Conservation (phyloP, 768 basidiomycete species). For the Kwoniella mangroviensis region DNA sequence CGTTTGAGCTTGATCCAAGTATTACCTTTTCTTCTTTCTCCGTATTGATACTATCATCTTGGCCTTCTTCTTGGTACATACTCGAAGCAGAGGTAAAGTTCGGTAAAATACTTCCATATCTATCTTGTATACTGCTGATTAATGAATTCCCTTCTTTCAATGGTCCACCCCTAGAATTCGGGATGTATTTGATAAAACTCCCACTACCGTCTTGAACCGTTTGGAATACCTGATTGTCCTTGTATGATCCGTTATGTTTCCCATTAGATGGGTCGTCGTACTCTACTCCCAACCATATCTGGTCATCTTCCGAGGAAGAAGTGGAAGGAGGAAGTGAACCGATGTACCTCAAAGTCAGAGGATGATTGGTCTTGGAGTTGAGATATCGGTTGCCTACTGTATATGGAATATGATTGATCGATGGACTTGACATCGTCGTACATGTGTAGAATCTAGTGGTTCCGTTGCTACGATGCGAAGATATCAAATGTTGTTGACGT, state of each 20-base stretch:
- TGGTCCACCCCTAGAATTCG: neutral
- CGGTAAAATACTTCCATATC: slow-evolving; percentile 64
- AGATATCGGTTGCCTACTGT: slow-evolving; percentile 41
- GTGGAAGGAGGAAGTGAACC: slow-evolving; percentile 32
- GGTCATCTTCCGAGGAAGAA: slow-evolving; percentile 2
- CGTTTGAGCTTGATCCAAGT: slow-evolving; percentile 79
- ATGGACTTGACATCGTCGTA: neutral
- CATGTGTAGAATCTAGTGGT: too few species aligned
- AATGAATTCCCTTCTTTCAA: slow-evolving; percentile 64
- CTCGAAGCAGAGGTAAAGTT: neutral
- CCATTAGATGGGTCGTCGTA: slow-evolving; percentile 88
- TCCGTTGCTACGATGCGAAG: too few species aligned
- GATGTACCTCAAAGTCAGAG: slow-evolving; percentile 46
- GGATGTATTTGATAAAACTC: slow-evolving; percentile 42
- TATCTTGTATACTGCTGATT: slow-evolving; percentile 71
- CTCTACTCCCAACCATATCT: slow-evolving; percentile 89
- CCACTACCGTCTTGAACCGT: slow-evolving; percentile 40
- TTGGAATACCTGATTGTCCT: slow-evolving; percentile 75
- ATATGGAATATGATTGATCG: neutral
- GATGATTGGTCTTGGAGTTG: slow-evolving; percentile 34
- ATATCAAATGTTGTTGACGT: too few species aligned
- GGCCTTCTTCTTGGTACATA: neutral
- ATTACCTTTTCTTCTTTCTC: slow-evolving; percentile 62
- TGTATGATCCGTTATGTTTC: slow-evolving; percentile 82
- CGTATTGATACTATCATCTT: neutral